Base-by-base conservation (phyloP, 2,329 filamentous ascomycete genomes). In the Orbilia brochopaga region DNA sequence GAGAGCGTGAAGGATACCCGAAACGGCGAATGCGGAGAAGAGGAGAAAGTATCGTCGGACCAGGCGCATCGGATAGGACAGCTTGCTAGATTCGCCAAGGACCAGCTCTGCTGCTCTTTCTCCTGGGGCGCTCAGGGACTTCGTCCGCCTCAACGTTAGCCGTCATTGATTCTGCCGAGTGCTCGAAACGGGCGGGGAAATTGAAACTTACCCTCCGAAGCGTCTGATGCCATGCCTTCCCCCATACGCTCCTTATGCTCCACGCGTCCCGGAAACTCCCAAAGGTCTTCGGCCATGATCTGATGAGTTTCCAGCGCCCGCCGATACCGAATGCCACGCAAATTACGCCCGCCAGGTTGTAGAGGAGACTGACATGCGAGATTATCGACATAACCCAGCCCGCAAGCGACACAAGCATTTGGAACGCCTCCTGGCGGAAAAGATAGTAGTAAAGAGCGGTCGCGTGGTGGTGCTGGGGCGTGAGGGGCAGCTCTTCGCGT, bases 241-340 rank as follows among this genome's bases (percentile, higher is more conserved):
- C 59, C 66, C 66, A 70, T 19, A 60, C 27, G 21, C 21, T 64
- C 21, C 66, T 40, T 24, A 70, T 64, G 44, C 66, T 70, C 54
- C 58, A 70, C 5, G 48, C 44, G n/a, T 55, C 59, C 11, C 44
- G 30, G 4, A 55, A 23, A 4, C 37, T 21, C 3, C 66, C 54
- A 21, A 64, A 70, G 15, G 66, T 51, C 6, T 19, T 64, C n/a
- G 66, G 66, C 59, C 66, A 64, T 1, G 59, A 37, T 32, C 51
- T 13, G 40, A 60, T 60, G 13, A 52, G 17, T 2, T 19, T 57
- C 66, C 66, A 70, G 55, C 42, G 58, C 19, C 66, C 60, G 24
- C 59, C 66, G 35, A 70, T 32, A 0, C 48, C 55, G 8, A 64
- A 24, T 13, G 59, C 59, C 7, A 64, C 54, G 35, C 59, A 70